phyloP scores from a whole-genome alignment of 2,329 filamentous ascomycete species.

The Sarocladium brachiariae region DNA sequence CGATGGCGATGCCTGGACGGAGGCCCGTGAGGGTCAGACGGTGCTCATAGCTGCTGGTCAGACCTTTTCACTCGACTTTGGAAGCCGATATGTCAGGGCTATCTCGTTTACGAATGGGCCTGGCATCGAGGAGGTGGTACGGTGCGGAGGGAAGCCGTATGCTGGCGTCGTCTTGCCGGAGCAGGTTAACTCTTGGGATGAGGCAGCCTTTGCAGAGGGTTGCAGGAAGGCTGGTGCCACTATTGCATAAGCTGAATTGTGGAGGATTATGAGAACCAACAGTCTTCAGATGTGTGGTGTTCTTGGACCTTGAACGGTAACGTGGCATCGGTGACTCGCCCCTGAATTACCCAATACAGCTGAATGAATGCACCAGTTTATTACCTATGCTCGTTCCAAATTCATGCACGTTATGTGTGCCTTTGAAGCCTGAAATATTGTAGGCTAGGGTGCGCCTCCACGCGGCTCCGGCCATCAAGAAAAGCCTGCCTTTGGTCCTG shows the following conservation, averaged over 20 bases:
- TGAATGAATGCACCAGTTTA: too few species aligned
- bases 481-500: too few species aligned
- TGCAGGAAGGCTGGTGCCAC: neutral
- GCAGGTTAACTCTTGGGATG: conserved; percentile 9
- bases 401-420: too few species aligned
- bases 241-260: neutral
- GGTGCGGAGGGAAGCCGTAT: conserved; percentile 27
- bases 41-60: conserved; percentile 40
- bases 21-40: conserved; percentile 36
- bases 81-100: conserved; percentile 38
- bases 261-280: too few species aligned
- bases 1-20: neutral
- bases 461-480: too few species aligned
- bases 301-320: too few species aligned
- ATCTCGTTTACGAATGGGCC: conserved; percentile 42
- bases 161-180: conserved; percentile 33
- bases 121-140: conserved; percentile 40
- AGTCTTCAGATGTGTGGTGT: too few species aligned
- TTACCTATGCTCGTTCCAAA: too few species aligned
- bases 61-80: conserved; percentile 36
- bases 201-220: neutral
- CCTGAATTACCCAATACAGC: too few species aligned
- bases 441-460: too few species aligned
- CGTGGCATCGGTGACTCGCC: too few species aligned
- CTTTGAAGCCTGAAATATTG: too few species aligned